Evolutionary conservation across 192 early-diverging fungal genomes (phyloP), one percentile per base, ranked within the genome.

Genomic region (Dissophora globulifera): DNA sequence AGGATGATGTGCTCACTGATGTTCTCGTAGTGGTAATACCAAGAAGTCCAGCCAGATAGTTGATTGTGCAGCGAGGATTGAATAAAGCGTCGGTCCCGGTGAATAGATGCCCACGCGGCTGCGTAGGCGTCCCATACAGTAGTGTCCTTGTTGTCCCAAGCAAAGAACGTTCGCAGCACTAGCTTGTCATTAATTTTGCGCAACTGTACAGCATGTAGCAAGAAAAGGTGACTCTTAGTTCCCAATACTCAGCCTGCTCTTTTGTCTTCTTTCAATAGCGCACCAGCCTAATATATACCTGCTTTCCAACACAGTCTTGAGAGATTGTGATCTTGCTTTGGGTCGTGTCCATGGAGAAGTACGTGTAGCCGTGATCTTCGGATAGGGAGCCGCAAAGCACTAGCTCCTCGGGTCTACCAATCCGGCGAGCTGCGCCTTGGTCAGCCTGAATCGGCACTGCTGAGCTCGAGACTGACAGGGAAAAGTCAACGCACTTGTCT

Each of bases 21-120:
- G 55, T 80, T 79, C 12, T 69, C 84, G 40, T 85, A 85, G 19
- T 85, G 81, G n/a, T 64, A 62, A 23, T 85, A 85, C 83, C 84
- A 85, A 16, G 80, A 82, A 8, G 84, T 85, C 80, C 82, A 85
- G 10, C 84, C 84, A 8, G 68, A 71, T 13, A 81, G 67, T 49
- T 83, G 81, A 9, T 65, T 45, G 11, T 62, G 19, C 3, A 57
- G 35, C 1, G 61, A 61, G 60, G 25, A 22, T 4, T 32, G 46
- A 20, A 64, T 52, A 49, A 30, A 31, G 1, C 69, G 69, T 11
- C 80, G 60, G 38, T 78, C 57, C 13, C 57, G 35, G 15, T 62
- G 59, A 19, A 43, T 25, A 15, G 66, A 41, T 9, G 19, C 30
- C 74, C 64, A 68, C 19, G 40, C 48, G 4, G 49, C 19, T 17